These are phyloP conservation scores for Pistacia atlantica DNA, from an alignment of 345 rosid species.

Conservation along the genomic window DNA sequence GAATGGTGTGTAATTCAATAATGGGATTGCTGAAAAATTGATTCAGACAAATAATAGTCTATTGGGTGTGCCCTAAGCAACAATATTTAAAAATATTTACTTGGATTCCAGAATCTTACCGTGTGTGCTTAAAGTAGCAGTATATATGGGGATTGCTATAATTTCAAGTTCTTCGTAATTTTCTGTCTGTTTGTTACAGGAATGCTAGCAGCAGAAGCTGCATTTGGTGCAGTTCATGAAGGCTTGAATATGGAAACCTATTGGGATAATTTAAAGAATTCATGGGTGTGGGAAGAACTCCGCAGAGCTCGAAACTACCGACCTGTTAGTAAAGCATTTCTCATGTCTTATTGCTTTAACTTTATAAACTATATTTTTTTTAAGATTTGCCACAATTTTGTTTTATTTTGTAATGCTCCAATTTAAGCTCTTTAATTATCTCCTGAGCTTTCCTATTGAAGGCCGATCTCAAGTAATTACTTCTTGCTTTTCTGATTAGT, in stretches of 20 bases:
- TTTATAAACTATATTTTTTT: not conserved
- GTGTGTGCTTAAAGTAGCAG: too few relatives aligned
- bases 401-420: not conserved
- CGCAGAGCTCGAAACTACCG: slow-evolving; percentile 77
- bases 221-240: slow-evolving; percentile 65
- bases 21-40: not conserved
- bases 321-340: slow-evolving; percentile 61
- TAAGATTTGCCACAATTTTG: not conserved
- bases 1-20: not conserved
- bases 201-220: slow-evolving; percentile 95
- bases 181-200: slow-evolving; percentile 47
- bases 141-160: not conserved
- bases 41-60: not conserved
- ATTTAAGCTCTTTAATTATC: not conserved
- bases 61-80: not conserved
- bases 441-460: slow-evolving; percentile 5
- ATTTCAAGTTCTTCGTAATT: not conserved
- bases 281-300: slow-evolving; percentile 98
- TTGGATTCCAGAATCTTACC: too few relatives aligned
- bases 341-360: slow-evolving; percentile 3
- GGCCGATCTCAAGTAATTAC: too few relatives aligned
- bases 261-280: slow-evolving; percentile 67
- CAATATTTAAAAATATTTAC: not conserved
- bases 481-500: too few relatives aligned
- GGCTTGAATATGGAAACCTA: slow-evolving; percentile 63